These are phyloP conservation scores for Fragaria vesca DNA, from an alignment of 306 rosid species.

Conservation along the genomic window DNA sequence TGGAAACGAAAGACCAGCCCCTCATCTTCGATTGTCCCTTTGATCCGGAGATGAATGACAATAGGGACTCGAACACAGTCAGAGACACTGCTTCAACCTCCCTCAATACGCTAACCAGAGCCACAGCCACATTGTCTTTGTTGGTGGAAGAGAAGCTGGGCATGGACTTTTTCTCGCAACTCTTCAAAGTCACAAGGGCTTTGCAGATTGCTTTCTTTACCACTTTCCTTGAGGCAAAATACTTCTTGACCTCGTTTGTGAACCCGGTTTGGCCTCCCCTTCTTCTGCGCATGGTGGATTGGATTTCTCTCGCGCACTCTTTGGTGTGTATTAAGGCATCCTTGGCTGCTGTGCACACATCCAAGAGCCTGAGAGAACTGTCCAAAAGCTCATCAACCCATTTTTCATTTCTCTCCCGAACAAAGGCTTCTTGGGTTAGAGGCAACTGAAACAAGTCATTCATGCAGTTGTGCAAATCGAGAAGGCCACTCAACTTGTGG, in stretches of 20 bases:
- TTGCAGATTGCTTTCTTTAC: slow-evolving; percentile 44
- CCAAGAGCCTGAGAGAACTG: slow-evolving; percentile 45
- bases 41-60: slow-evolving; percentile 38
- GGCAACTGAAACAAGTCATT: slow-evolving; percentile 44
- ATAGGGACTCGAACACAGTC: slow-evolving; percentile 39
- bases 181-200: slow-evolving; percentile 33
- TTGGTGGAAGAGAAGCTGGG: slow-evolving; percentile 1
- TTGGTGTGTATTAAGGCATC: slow-evolving; percentile 53
- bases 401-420: slow-evolving; percentile 34
- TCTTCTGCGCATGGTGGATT: slow-evolving; percentile 47
- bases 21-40: slow-evolving; percentile 26
- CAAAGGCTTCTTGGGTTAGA: slow-evolving; percentile 40
- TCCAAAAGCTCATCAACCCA: slow-evolving; percentile 53
- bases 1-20: slow-evolving; percentile 43
- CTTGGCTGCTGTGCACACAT: slow-evolving; percentile 44
- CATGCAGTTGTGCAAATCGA: slow-evolving; percentile 44
- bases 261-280: slow-evolving; percentile 25
- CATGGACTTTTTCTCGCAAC: slow-evolving; percentile 15
- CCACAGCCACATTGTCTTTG: slow-evolving; percentile 24
- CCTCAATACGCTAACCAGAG: slow-evolving; percentile 28
- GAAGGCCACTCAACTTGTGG: slow-evolving; percentile 31
- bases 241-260: slow-evolving; percentile 42
- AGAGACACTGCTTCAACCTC: slow-evolving; percentile 38
- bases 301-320: slow-evolving; percentile 47
- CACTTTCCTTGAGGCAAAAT: slow-evolving; percentile 45